These are phyloP conservation scores for Vitis vinifera DNA, from an alignment of 164 flowering plant genomes.

Conservation along the genomic window DNA sequence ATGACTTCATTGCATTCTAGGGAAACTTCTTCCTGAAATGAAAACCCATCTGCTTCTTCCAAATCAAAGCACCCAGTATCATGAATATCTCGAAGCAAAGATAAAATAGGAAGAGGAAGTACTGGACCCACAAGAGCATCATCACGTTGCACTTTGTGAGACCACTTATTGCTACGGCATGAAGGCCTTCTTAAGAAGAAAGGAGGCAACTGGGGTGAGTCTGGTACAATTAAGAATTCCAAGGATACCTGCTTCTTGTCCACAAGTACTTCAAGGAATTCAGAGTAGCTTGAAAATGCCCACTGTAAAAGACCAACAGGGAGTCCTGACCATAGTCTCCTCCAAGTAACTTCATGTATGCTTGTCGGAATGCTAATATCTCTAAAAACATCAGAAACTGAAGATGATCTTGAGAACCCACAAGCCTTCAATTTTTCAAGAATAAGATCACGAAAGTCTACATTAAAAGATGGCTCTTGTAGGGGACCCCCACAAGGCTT, in stretches of 20 bases:
- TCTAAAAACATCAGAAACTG: conserved; percentile 30
- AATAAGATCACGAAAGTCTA: conserved; percentile 29
- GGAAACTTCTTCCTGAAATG: conserved; percentile 30
- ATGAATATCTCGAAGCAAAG: conserved; percentile 28
- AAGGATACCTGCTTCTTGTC: conserved; percentile 28
- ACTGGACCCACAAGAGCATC: conserved; percentile 65
- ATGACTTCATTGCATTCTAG: conserved; percentile 40
- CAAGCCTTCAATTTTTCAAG: conserved; percentile 43
- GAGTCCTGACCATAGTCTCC: conserved; percentile 54
- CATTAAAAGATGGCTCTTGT: conserved; percentile 17
- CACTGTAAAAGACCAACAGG: conserved; percentile 46
- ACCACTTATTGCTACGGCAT: conserved; percentile 49
- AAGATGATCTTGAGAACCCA: conserved; percentile 39
- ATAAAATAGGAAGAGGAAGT: conserved; percentile 63
- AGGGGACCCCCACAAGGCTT: conserved; percentile 3
- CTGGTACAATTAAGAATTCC: conserved; percentile 59
- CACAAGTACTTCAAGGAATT: conserved; percentile 31
- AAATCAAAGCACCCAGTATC: conserved; percentile 18
- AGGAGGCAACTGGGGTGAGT: conserved; percentile 58
- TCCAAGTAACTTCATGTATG: conserved; percentile 57
- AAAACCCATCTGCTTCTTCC: conserved; percentile 22
- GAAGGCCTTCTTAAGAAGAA: conserved; percentile 55
- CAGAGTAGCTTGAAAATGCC: conserved; percentile 52
- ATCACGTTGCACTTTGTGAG: conserved; percentile 29
- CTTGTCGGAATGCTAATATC: conserved; percentile 51